Evolutionary conservation across 1,139 yeast species (phyloP), one percentile per base, ranked within the genome.

Genomic region (Kodamaea suecica): DNA sequence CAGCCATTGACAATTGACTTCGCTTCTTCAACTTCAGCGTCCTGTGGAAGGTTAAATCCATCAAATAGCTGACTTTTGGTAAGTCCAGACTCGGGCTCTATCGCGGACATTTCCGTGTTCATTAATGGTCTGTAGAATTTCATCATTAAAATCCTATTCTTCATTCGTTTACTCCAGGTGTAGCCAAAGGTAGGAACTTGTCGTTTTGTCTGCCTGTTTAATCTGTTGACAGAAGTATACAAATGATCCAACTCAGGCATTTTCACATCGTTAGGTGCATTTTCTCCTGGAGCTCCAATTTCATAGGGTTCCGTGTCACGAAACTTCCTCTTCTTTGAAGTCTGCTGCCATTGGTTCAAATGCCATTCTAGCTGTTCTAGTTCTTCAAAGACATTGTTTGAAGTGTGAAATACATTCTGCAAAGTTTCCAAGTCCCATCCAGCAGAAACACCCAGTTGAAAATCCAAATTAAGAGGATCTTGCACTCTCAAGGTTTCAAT

Each of bases 401-500:
- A 6, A 19, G 8, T 19, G 23, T 30, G 14, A 24, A 40, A 43
- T 3, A 35, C 47, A 6, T 39, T 39, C 14, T 34, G 40, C 8
- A 70, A 59, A 4, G 66, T 57, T 0, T 55, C 49, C 33, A 59
- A 59, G 42, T 76, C 80, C 95, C 95, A 87, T 0, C 95, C 96
- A 4, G 79, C 70, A 37, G 76, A 64, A 70, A 83, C 77, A 3
- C 94, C 85, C 12, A 80, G 49, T 50, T 87, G 96, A 48, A 79
- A 79, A 41, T 84, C 84, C 38, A 74, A 61, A 33, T 71, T 74
- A 40, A 77, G 53, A n/a, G 73, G 61, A 35, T 68, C 57, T 14
- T 54, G 59, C 21, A 9, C 8, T 9, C 21, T 19, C 21, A 19
- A 6, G 21, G 8, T 6, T 19, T 19, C 21, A 19, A 6, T 19